These are phyloP conservation scores for Cyclanthera cordifolia DNA, from an alignment of 306 rosid genomes.

Conservation along the genomic window DNA sequence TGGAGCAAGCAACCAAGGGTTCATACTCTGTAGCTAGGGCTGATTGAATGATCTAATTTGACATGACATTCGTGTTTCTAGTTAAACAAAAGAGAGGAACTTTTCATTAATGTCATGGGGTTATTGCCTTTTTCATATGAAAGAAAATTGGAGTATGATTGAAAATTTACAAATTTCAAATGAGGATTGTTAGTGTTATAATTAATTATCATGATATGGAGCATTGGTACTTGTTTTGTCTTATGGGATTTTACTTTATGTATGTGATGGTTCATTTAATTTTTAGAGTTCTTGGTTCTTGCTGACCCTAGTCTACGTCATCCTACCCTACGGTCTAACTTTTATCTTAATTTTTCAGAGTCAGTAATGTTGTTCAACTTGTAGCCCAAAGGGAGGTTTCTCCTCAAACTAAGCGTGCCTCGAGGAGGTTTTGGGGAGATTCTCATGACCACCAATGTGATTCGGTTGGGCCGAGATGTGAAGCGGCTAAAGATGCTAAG, in stretches of 20 bases:
- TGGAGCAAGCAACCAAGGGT: not conserved
- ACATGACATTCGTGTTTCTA: not conserved
- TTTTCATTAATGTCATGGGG: no score
- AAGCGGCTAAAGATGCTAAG: constrained; percentile 30
- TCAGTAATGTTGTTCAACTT: constrained; percentile 33
- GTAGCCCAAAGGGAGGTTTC: constrained; percentile 40
- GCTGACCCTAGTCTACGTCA: not conserved
- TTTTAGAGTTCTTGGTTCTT: not conserved
- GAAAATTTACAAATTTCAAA: not conserved
- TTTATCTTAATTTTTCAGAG: constrained; percentile 19
- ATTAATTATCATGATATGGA: not conserved
- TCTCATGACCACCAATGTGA: constrained; percentile 18
- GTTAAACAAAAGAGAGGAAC: not conserved
- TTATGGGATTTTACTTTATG: not conserved
- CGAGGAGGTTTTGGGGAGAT: constrained; percentile 28
- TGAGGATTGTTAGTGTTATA: constrained; percentile 4
- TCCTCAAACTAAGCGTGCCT: constrained; percentile 27
- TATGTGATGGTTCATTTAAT: not conserved
- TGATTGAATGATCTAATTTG: not conserved
- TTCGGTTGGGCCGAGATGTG: constrained; percentile 21
- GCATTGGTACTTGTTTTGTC: not conserved
- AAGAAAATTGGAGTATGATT: not conserved
- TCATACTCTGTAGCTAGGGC: not conserved
- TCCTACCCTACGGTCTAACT: not conserved
- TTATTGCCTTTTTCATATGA: not conserved